A percentile compares a stretch with the other conserved stretches of the same genome.
Conservation (phyloP, 768 basidiomycete genomes). For the Gloeophyllum trabeum region DNA sequence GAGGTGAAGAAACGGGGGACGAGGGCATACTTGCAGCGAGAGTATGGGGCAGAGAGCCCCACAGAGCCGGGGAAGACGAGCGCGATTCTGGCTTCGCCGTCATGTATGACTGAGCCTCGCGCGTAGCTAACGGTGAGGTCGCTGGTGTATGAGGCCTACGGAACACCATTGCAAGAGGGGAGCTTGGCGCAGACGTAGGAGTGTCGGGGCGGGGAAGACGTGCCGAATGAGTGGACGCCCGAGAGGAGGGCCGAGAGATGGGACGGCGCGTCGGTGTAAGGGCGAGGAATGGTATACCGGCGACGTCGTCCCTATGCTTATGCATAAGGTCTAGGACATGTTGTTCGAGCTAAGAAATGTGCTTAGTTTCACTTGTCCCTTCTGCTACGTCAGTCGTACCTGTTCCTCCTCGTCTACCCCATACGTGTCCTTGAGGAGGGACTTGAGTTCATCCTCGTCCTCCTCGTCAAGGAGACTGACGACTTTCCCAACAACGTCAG, state of each 20-base stretch:
- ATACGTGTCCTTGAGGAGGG: constrained; percentile 57
- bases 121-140: constrained; percentile 64
- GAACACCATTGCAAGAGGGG: constrained; percentile 66
- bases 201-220: constrained; percentile 68
- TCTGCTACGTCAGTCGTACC: constrained; percentile 13
- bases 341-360: constrained; percentile 57
- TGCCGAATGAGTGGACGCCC: constrained; percentile 57
- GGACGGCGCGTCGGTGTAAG: constrained; percentile 73
- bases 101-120: constrained; percentile 43
- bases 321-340: constrained; percentile 93
- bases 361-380: not conserved
- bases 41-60: constrained; percentile 39
- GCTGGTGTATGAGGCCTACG: constrained; percentile 73
- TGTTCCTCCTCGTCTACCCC: constrained; percentile 62
- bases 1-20: constrained; percentile 77
- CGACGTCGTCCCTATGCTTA: constrained; percentile 79
- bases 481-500: constrained; percentile 57
- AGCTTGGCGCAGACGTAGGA: constrained; percentile 62
- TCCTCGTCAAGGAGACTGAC: constrained; percentile 68
- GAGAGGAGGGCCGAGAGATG: constrained; percentile 70
- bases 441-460: constrained; percentile 80
- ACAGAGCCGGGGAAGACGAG: constrained; percentile 55
- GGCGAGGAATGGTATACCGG: constrained; percentile 74
- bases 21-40: constrained; percentile 75
- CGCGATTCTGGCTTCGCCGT: constrained; percentile 40